A percentile compares a stretch with the other conserved stretches of the same genome.
These are phyloP conservation scores for Hemerocallis citrina DNA, from an alignment of 106 monocot species.

Conservation along the genomic window DNA sequence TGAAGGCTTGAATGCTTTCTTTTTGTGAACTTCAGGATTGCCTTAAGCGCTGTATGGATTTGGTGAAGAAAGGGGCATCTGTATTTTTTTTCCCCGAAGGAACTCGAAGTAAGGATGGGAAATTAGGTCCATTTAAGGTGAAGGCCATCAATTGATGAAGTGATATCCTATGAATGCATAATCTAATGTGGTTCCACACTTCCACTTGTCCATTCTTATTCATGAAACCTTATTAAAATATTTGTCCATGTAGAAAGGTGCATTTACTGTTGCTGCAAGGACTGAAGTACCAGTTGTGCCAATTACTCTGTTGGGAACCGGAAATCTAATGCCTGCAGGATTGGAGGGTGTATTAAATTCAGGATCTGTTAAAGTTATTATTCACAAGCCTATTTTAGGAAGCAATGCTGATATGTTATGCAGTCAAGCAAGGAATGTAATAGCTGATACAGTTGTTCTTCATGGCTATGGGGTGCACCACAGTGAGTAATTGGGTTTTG, in stretches of 20 bases:
- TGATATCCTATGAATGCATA: not conserved
- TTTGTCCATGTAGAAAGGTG: conserved; percentile 89
- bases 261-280: conserved; percentile 80
- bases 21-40: conserved; percentile 55
- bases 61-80: conserved; percentile 81
- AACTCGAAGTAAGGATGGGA: conserved; percentile 89
- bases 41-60: conserved; percentile 77
- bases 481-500: conserved; percentile 4
- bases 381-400: conserved; percentile 80
- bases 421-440: conserved; percentile 49
- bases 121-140: conserved; percentile 83
- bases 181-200: no score
- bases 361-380: conserved; percentile 75
- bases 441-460: conserved; percentile 53
- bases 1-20: not conserved
- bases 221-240: not conserved
- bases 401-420: conserved; percentile 54
- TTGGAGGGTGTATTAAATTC: conserved; percentile 60
- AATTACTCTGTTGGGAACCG: conserved; percentile 82
- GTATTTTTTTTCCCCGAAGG: conserved; percentile 99
- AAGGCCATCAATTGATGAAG: no score
- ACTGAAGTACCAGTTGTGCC: conserved; percentile 85
- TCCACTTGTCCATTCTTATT: not conserved
- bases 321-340: conserved; percentile 81
- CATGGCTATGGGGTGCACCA: conserved; percentile 40